phyloP scores from a whole-genome alignment of 2,329 filamentous ascomycete species.

The Grosmannia clavigera region DNA sequence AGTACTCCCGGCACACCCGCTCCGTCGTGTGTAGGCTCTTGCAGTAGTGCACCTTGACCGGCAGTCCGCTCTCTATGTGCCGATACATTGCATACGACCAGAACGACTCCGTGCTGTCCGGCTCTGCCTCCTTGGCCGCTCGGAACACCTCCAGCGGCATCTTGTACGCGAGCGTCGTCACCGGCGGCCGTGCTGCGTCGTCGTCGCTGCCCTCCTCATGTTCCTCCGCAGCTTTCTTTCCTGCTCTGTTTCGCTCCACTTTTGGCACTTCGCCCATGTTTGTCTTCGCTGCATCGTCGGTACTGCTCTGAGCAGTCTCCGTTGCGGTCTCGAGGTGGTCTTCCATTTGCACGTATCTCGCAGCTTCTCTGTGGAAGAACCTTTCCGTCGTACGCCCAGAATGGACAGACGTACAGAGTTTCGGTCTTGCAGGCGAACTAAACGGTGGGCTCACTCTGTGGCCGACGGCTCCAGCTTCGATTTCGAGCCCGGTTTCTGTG shows the following conservation, averaged over 20 bases:
- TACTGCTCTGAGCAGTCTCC: not conserved
- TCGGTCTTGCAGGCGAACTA: not conserved
- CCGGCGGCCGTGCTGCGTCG: constrained; percentile 19
- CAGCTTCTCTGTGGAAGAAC: not conserved
- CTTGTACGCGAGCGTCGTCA: constrained; percentile 30
- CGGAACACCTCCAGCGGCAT: constrained; percentile 33
- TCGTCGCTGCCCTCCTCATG: not conserved
- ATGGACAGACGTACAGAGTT: not conserved
- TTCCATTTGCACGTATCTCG: not conserved
- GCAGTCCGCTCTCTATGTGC: constrained; percentile 32
- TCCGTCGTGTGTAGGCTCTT: constrained; percentile 55
- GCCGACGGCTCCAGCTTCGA: not conserved
- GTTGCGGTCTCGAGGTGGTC: not conserved
- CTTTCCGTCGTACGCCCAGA: not conserved
- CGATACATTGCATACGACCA: constrained; percentile 62
- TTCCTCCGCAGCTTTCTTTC: not conserved
- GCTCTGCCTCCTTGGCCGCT: constrained; percentile 32
- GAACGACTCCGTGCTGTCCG: constrained; percentile 37
- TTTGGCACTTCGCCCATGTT: not conserved
- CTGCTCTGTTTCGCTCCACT: not conserved
- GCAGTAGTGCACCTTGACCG: constrained; percentile 68
- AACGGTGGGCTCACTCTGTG: not conserved
- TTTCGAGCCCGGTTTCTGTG: not conserved
- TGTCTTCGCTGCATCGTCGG: not conserved
- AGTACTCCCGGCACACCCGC: constrained; percentile 48